Conservation (phyloP, 768 basidiomycete species). For the Dentipellis sp. region DNA sequence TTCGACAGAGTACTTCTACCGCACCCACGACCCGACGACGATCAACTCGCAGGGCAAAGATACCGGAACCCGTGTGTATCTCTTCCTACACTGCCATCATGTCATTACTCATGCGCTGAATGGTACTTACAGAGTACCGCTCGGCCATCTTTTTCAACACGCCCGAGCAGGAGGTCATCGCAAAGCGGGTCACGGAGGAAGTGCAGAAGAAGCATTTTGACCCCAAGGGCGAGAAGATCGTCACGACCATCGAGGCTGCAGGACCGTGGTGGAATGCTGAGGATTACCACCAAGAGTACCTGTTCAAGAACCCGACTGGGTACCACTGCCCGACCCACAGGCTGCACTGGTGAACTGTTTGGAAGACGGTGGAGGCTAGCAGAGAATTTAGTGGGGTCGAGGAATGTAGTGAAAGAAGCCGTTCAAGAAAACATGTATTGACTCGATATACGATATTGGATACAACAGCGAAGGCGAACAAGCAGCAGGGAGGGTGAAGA, state of each 20-base stretch:
- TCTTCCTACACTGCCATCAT: neutral
- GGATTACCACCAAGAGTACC: conserved; percentile 76
- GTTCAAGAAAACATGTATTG: too few relatives aligned
- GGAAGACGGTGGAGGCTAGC: neutral
- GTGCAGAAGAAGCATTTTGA: conserved; percentile 80
- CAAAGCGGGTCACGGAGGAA: conserved; percentile 70
- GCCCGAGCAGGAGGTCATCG: conserved; percentile 62
- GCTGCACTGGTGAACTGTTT: conserved; percentile 61
- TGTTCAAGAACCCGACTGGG: conserved; percentile 76
- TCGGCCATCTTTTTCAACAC: conserved; percentile 83
- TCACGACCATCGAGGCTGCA: conserved; percentile 63
- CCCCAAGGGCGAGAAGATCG: conserved; percentile 60
- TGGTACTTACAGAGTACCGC: conserved; percentile 62
- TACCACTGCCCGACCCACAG: conserved; percentile 90
- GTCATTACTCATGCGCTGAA: neutral
- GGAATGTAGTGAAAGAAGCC: too few relatives aligned
- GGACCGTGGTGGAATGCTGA: conserved; percentile 79
- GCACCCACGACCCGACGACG: conserved; percentile 90
- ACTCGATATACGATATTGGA: too few relatives aligned
- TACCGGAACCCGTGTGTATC: conserved; percentile 60
- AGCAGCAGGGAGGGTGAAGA: neutral
- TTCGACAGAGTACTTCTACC: conserved; percentile 78
- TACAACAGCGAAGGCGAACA: too few relatives aligned
- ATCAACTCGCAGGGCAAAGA: conserved; percentile 73
- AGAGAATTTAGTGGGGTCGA: too few relatives aligned